These are phyloP conservation scores for Olyra latifolia DNA, from an alignment of 176 grass and related monocot genomes.

Conservation along the genomic window DNA sequence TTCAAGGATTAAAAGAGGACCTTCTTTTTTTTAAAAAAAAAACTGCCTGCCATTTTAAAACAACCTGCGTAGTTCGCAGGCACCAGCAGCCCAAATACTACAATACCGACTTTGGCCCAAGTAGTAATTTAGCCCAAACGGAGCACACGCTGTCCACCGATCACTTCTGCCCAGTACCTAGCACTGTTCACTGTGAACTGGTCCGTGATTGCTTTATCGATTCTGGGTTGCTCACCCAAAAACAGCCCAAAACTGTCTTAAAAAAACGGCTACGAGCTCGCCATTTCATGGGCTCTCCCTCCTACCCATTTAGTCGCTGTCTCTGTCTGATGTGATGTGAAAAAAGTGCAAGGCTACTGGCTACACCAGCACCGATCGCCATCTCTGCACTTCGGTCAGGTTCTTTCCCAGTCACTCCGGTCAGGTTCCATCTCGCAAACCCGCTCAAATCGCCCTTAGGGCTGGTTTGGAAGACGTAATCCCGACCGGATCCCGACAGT, in stretches of 20 bases:
- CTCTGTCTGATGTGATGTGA: not conserved
- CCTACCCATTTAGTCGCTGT: not conserved
- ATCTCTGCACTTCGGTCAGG: no score
- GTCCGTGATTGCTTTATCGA: not conserved
- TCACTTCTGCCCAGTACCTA: not conserved
- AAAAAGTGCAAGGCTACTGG: not conserved
- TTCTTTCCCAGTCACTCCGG: no score
- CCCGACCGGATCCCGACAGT: no score
- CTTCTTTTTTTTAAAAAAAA: no score
- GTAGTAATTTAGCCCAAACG: not conserved
- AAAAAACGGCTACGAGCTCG: not conserved
- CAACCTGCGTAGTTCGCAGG: not conserved
- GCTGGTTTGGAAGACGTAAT: no score
- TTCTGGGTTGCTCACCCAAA: no score
- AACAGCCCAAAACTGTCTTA: not conserved
- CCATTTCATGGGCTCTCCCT: not conserved
- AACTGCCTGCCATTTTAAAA: not conserved
- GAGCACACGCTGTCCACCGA: not conserved
- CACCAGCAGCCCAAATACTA: not conserved
- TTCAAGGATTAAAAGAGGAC: no score
- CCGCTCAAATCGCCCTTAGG: no score
- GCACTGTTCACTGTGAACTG: not conserved
- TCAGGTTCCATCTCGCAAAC: no score
- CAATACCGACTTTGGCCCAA: not conserved
- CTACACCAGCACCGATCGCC: no score